Evolutionary conservation across 441 rosid species (phyloP).

Genomic region (Daphne laureola): DNA sequence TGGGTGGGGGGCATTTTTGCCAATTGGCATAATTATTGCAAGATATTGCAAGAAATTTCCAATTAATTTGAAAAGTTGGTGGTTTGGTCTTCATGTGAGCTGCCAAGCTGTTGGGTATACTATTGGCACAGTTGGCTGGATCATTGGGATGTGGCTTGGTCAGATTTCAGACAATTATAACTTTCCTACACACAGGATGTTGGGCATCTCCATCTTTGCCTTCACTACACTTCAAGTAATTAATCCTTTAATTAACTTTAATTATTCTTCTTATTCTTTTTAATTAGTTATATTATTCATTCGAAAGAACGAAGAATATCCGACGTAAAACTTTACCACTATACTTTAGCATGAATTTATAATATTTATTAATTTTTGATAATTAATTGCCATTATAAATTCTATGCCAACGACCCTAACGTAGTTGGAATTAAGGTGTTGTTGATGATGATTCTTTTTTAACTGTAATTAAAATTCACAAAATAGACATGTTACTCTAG

Average conservation of each 20-base stretch:
- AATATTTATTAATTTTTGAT: too few species aligned
- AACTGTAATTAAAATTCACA: too few species aligned
- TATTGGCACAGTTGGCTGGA: constrained; percentile 36
- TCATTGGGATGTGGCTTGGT: constrained; percentile 37
- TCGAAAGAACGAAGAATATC: too few species aligned
- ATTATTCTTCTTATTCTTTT: not conserved
- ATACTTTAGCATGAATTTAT: too few species aligned
- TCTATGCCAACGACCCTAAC: too few species aligned
- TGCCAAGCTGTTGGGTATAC: constrained; percentile 38
- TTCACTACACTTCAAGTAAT: constrained; percentile 42
- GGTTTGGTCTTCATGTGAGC: constrained; percentile 22
- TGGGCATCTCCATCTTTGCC: constrained; percentile 34
- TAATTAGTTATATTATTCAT: too few species aligned
- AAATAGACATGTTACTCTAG: too few species aligned
- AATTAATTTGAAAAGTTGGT: constrained; percentile 2
- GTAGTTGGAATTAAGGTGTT: too few species aligned
- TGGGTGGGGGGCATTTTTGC: constrained; percentile 54
- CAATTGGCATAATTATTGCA: constrained; percentile 36
- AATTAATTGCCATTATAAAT: too few species aligned
- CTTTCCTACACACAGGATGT: constrained; percentile 28
- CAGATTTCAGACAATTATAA: constrained; percentile 24
- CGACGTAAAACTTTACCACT: too few species aligned
- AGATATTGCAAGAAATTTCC: constrained; percentile 37
- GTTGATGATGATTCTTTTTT: too few species aligned
- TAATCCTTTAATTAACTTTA: not conserved